phyloP scores from a whole-genome alignment of 1,284 basidiomycete genomes.

The Cryptococcus deneoformans region DNA sequence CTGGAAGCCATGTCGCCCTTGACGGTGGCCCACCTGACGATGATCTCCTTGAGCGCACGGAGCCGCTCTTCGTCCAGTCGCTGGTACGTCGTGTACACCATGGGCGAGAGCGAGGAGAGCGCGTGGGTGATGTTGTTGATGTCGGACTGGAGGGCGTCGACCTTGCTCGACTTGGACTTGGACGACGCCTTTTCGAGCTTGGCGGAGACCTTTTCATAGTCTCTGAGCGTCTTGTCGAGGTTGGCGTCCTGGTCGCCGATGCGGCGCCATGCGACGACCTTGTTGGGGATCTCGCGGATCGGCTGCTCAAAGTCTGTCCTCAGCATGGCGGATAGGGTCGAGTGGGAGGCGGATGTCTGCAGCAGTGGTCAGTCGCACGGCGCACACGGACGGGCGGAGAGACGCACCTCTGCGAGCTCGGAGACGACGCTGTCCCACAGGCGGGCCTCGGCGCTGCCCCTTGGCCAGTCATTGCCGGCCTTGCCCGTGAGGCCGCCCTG shows the following conservation, averaged over 20 bases:
- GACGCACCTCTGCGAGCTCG: constrained; percentile 47
- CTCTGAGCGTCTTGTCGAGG: constrained; percentile 46
- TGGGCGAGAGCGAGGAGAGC: constrained; percentile 37
- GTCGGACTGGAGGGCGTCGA: constrained; percentile 33
- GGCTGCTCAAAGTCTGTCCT: constrained; percentile 43
- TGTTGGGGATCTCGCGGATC: constrained; percentile 39
- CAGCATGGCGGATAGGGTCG: constrained; percentile 33
- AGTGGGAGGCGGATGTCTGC: constrained; percentile 42
- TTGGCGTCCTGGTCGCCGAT: constrained; percentile 41
- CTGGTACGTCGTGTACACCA: constrained; percentile 46
- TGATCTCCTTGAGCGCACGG: constrained; percentile 43
- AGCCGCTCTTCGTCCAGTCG: constrained; percentile 44
- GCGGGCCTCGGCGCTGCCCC: constrained; percentile 33
- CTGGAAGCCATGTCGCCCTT: constrained; percentile 41
- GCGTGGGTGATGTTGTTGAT: constrained; percentile 34
- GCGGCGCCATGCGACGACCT: constrained; percentile 39
- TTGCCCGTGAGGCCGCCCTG: constrained; percentile 28
- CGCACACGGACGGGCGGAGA: not conserved
- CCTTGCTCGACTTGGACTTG: constrained; percentile 42
- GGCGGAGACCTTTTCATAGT: constrained; percentile 38
- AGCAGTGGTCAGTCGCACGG: not conserved
- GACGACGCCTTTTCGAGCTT: constrained; percentile 45
- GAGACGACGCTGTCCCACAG: constrained; percentile 41
- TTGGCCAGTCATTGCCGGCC: constrained; percentile 37
- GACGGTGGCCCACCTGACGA: constrained; percentile 47